A percentile compares a stretch with the other conserved stretches of the same genome.
phyloP scores from a whole-genome alignment of 805 yeast species.

The Starmera amethionina region DNA sequence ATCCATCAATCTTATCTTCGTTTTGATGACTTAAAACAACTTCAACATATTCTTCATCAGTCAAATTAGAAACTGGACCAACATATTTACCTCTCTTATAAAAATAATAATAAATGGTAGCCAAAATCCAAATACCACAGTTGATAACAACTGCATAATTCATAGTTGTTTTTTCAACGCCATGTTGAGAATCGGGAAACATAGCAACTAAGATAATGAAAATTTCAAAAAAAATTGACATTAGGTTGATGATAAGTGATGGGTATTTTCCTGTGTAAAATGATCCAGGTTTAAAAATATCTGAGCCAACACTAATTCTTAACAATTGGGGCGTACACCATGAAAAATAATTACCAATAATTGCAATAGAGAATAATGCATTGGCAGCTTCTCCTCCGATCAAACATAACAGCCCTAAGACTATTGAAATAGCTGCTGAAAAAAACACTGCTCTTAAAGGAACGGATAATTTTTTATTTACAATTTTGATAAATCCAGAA shows the following conservation, averaged over 20 bases:
- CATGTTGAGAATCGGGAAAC: constrained; percentile 40
- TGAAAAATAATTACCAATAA: constrained; percentile 31
- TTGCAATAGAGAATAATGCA: constrained; percentile 30
- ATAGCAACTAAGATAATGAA: constrained; percentile 45
- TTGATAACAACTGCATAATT: constrained; percentile 58
- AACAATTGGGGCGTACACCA: constrained; percentile 26
- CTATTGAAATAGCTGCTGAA: constrained; percentile 24
- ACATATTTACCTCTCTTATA: constrained; percentile 42
- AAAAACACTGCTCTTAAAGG: constrained; percentile 52
- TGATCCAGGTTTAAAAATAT: constrained; percentile 50
- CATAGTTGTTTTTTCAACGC: constrained; percentile 33
- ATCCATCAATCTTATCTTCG: not conserved
- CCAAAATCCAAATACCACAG: constrained; percentile 44
- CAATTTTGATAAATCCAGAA: constrained; percentile 41
- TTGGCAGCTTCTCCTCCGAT: constrained; percentile 30
- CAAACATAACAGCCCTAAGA: constrained; percentile 28
- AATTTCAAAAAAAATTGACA: constrained; percentile 36
- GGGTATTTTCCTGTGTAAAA: constrained; percentile 44
- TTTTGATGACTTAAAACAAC: not conserved
- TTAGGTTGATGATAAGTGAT: constrained; percentile 34
- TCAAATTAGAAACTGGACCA: constrained; percentile 34
- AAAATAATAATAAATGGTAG: constrained; percentile 37
- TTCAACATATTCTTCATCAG: constrained; percentile 7
- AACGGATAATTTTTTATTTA: constrained; percentile 43
- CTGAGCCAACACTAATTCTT: constrained; percentile 33